phyloP scores from a whole-genome alignment of 2,329 filamentous ascomycete species.

The Sporothrix globosa region DNA sequence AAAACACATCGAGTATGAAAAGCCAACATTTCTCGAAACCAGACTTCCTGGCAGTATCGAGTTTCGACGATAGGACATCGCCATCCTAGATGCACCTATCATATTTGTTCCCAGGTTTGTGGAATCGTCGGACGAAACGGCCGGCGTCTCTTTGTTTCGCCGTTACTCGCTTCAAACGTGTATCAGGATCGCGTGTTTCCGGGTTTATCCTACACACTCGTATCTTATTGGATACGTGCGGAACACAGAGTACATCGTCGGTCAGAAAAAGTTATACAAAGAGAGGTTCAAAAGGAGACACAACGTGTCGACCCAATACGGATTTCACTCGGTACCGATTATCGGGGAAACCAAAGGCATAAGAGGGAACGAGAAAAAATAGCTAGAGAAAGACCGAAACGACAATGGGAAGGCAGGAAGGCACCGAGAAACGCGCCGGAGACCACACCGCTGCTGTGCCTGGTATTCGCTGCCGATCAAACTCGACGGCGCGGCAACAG shows the following conservation, averaged over 20 bases:
- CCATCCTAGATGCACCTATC: background rate
- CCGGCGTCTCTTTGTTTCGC: background rate
- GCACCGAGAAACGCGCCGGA: slow-evolving; percentile 5
- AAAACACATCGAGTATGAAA: slow-evolving; percentile 8
- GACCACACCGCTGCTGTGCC: slow-evolving; percentile 7
- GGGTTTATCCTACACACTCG: background rate
- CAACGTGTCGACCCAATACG: background rate
- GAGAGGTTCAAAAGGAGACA: slow-evolving; percentile 6
- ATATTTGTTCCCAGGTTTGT: background rate
- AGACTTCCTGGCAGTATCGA: background rate
- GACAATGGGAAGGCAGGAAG: background rate
- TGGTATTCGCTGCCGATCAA: slow-evolving; percentile 14
- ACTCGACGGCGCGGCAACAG: background rate
- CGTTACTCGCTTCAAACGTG: background rate
- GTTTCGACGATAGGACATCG: background rate
- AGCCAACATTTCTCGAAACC: background rate
- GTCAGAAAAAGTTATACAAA: background rate
- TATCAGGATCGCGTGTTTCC: slow-evolving; percentile 20
- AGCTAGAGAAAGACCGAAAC: background rate
- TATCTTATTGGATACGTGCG: background rate
- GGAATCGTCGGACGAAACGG: background rate
- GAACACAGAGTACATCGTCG: background rate
- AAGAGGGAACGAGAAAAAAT: background rate
- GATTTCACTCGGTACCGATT: background rate
- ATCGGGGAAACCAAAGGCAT: background rate